Percentiles rank a stretch among this genome's conserved stretches.
Evolutionary conservation across 768 basidiomycete species (phyloP).

Genomic region (Chiua virens): DNA sequence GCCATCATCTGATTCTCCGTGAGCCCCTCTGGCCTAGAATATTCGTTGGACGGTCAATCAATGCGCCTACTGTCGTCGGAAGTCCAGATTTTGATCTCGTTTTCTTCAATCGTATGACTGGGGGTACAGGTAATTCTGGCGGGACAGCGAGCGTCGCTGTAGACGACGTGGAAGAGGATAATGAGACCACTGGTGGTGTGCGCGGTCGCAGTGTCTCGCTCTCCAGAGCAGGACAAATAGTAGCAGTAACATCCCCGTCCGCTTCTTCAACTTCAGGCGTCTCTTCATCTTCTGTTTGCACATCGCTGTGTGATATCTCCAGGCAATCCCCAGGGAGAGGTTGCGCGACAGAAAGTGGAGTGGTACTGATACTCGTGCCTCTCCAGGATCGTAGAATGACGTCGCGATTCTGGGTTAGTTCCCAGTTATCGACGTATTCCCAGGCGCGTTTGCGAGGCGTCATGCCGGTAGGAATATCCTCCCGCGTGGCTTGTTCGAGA

Average conservation of each 20-base stretch:
- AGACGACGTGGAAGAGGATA: conserved; percentile 42
- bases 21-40: conserved; percentile 34
- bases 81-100: conserved; percentile 19
- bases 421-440: conserved; percentile 72
- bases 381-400: conserved; percentile 55
- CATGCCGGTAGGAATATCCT: conserved; percentile 66
- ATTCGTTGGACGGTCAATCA: conserved; percentile 35
- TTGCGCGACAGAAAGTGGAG: conserved; percentile 39
- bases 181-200: conserved; percentile 29
- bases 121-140: conserved; percentile 8
- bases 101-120: conserved; percentile 23
- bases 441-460: conserved; percentile 78
- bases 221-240: conserved; percentile 8
- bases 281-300: conserved; percentile 24
- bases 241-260: conserved; percentile 22
- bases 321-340: conserved; percentile 33
- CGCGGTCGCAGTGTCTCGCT: conserved; percentile 13
- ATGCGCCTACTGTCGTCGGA: conserved; percentile 24
- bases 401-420: conserved; percentile 63
- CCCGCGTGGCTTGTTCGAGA: conserved; percentile 54
- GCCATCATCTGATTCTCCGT: conserved; percentile 26
- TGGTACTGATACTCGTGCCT: conserved; percentile 34
- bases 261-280: conserved; percentile 9
- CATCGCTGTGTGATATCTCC: conserved; percentile 14
- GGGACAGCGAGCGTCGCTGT: conserved; percentile 27